Evolutionary conservation across 306 rosid species (phyloP).

Genomic region (Cicer pinnatifidum): DNA sequence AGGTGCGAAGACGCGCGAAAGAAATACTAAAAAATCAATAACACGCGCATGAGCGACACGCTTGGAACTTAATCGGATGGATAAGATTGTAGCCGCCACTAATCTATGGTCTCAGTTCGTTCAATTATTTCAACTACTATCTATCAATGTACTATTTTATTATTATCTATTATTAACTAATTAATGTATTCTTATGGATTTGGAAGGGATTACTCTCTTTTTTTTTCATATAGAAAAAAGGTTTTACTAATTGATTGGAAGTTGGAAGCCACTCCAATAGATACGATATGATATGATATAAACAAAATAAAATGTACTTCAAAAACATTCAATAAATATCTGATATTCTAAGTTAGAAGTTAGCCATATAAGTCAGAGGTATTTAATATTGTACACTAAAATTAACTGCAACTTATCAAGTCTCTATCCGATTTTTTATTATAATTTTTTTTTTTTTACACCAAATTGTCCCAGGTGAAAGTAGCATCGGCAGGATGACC

Average conservation of each 20-base stretch:
- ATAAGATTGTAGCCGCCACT: slow-evolving; percentile 67
- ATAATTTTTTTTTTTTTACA: too few species aligned
- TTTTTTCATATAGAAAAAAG: too few species aligned
- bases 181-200: neutral
- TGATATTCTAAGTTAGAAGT: too few species aligned
- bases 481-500: too few species aligned
- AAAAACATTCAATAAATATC: too few species aligned
- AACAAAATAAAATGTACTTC: neutral
- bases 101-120: slow-evolving; percentile 51
- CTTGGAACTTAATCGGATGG: slow-evolving; percentile 48
- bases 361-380: slow-evolving; percentile 7
- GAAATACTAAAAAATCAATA: neutral
- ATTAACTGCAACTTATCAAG: slow-evolving; percentile 30
- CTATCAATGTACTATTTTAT: slow-evolving; percentile 5
- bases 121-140: slow-evolving; percentile 61
- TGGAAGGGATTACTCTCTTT: too few species aligned
- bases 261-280: slow-evolving; percentile 13
- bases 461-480: too few species aligned
- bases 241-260: neutral
- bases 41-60: slow-evolving; percentile 48
- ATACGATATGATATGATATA: neutral
- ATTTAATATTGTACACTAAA: slow-evolving; percentile 9
- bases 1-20: slow-evolving; percentile 64
- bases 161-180: neutral
- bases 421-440: too few species aligned